Evolutionary conservation across 2,329 filamentous ascomycete genomes (phyloP), one percentile per base, ranked within the genome.

Genomic region (Byssothecium circinans): DNA sequence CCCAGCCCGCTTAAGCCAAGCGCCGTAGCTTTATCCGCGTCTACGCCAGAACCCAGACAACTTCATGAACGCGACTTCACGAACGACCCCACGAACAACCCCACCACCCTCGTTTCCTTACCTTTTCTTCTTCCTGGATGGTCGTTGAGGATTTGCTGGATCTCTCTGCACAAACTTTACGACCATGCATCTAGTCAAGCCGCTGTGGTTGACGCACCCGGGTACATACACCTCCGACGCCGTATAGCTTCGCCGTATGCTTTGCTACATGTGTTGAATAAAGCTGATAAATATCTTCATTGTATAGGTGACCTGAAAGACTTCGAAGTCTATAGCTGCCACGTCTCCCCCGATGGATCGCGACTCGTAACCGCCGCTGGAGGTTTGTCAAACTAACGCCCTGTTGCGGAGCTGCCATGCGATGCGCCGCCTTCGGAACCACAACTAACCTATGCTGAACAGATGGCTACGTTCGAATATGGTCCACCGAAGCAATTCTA

Each of bases 321-420:
- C 70, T 95, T 95, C 68, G 94, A 99, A 75, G 92, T 97, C 58
- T 99, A 97, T 77, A 96, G 90, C 75, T 97, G 92, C 72, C 89
- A 97, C 78, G 85, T 99, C 56, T 99, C 94, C 22, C 89, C 94
- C 12, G 94, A 99, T 75, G 94, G 92, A 58, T 87, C 85, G 67
- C 85, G 94, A 56, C 81, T 99, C 47, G 94, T 92, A 40, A 97
- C 94, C 17, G 94, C 92, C 53, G 94, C 91, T 63, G 92, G 94
- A 81, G 88, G 87, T 91, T 76, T 71, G 84, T 67, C 35, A 29
- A 52, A 41, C 49, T 53, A 38, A 5, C 29, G 12, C 27, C n/a
- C 37, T 11, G 41, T 19, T 45, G 45, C 46, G 51, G 45, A 54
- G 52, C 51, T 48, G 47, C 36, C 49, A 45, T 48, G 48, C 54